phyloP scores from a whole-genome alignment of 2,329 filamentous ascomycete genomes.

The Fusarium humuli region DNA sequence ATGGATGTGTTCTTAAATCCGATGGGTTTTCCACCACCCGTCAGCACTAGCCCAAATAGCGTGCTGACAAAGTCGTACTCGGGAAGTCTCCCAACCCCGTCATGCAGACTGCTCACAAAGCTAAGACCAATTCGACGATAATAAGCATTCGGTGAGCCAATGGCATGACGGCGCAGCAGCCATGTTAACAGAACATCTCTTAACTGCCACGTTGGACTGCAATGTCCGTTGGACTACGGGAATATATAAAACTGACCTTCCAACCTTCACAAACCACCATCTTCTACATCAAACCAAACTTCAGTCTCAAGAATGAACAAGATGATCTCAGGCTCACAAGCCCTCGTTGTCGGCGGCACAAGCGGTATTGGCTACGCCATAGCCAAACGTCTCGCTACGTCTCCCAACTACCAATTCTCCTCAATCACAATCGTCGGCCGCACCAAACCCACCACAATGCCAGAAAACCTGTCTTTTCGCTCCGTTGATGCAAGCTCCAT shows the following conservation, averaged over 20 bases:
- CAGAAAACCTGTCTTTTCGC: conserved; percentile 51
- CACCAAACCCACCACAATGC: conserved; percentile 46
- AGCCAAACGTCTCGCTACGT: conserved; percentile 49
- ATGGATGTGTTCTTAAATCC: not conserved
- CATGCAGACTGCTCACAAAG: not conserved
- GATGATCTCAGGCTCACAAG: not conserved
- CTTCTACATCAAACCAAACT: not conserved
- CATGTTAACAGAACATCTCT: not conserved
- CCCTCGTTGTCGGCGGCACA: conserved; percentile 52
- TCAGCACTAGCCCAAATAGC: not conserved
- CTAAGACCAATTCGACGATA: not conserved
- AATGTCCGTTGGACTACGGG: not conserved
- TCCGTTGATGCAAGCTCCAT: conserved; percentile 51
- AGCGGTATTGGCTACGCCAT: conserved; percentile 53
- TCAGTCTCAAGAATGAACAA: not conserved
- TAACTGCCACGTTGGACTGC: not conserved
- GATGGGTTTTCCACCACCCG: not conserved
- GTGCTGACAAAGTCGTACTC: not conserved
- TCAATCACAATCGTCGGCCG: conserved; percentile 51
- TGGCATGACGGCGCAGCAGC: not conserved
- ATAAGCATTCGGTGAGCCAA: not conserved
- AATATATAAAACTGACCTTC: not conserved
- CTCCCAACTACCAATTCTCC: conserved; percentile 39
- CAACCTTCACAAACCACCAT: not conserved
- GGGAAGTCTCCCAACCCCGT: not conserved